These are phyloP conservation scores for Trichophyton verrucosum DNA, from an alignment of 2,329 filamentous ascomycete species.

Conservation along the genomic window DNA sequence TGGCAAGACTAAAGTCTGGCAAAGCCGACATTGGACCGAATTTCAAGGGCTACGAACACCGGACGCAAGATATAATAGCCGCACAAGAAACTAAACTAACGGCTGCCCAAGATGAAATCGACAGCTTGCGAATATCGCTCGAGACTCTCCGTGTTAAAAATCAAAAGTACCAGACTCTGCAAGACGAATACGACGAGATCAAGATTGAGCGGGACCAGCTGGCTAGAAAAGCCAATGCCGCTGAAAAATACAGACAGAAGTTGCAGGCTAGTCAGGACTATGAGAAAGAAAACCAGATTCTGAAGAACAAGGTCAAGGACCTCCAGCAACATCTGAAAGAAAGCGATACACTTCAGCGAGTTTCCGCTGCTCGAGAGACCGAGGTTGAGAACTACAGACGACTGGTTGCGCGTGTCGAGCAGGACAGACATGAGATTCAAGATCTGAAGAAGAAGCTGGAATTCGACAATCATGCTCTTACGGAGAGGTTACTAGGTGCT, in stretches of 20 bases:
- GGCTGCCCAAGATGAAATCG: slow-evolving; percentile 34
- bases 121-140: slow-evolving; percentile 33
- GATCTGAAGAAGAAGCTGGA: slow-evolving; percentile 38
- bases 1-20: slow-evolving; percentile 41
- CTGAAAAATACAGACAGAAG: slow-evolving; percentile 40
- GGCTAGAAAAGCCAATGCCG: slow-evolving; percentile 36
- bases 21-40: slow-evolving; percentile 37
- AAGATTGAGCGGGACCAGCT: slow-evolving; percentile 37
- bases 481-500: slow-evolving; percentile 32
- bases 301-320: slow-evolving; percentile 36
- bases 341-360: slow-evolving; percentile 30
- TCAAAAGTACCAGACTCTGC: slow-evolving; percentile 34
- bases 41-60: slow-evolving; percentile 29
- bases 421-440: slow-evolving; percentile 37
- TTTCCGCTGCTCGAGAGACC: slow-evolving; percentile 30
- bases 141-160: slow-evolving; percentile 35
- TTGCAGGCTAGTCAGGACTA: slow-evolving; percentile 37
- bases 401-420: slow-evolving; percentile 36
- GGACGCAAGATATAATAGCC: slow-evolving; percentile 57
- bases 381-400: slow-evolving; percentile 35
- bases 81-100: slow-evolving; percentile 56
- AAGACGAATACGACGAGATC: slow-evolving; percentile 39
- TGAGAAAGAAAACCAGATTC: slow-evolving; percentile 36
- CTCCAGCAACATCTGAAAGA: slow-evolving; percentile 37
- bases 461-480: slow-evolving; percentile 37